phyloP scores from a whole-genome alignment of 441 rosid species.

The Corymbia citriodora region DNA sequence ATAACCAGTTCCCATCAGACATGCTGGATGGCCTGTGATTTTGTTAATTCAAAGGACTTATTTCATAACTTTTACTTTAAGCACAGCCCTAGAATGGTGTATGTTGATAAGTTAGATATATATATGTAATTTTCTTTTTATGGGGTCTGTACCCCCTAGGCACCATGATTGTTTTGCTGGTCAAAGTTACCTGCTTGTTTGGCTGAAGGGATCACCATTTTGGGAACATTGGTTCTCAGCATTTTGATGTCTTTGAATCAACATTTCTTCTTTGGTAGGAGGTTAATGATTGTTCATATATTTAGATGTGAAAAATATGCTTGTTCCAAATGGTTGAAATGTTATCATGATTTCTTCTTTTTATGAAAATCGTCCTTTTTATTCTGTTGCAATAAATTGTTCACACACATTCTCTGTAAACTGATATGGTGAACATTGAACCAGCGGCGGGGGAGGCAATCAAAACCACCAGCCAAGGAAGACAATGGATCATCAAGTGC shows the following conservation, averaged over 20 bases:
- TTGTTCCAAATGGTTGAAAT: not conserved
- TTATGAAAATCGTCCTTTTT: not conserved
- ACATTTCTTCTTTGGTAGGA: not conserved
- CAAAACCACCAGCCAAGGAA: constrained; percentile 22
- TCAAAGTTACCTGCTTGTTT: not conserved
- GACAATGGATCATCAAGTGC: constrained; percentile 33
- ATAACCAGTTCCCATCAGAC: not conserved
- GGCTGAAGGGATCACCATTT: not conserved
- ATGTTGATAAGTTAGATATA: not conserved
- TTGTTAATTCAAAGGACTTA: not conserved
- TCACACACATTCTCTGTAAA: not conserved
- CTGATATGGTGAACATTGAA: constrained; percentile 2
- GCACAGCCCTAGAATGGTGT: not conserved
- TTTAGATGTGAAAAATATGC: not conserved
- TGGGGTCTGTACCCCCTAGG: not conserved
- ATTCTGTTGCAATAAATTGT: not conserved
- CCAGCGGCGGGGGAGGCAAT: constrained; percentile 44
- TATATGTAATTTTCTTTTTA: not conserved
- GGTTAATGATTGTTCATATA: not conserved
- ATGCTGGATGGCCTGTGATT: not conserved
- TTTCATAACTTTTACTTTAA: not conserved
- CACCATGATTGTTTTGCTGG: not conserved
- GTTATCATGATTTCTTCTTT: not conserved
- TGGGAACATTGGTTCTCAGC: not conserved
- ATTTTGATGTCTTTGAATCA: not conserved